phyloP scores from a whole-genome alignment of 1,284 basidiomycete genomes.

The Ceratobasidium sp. region DNA sequence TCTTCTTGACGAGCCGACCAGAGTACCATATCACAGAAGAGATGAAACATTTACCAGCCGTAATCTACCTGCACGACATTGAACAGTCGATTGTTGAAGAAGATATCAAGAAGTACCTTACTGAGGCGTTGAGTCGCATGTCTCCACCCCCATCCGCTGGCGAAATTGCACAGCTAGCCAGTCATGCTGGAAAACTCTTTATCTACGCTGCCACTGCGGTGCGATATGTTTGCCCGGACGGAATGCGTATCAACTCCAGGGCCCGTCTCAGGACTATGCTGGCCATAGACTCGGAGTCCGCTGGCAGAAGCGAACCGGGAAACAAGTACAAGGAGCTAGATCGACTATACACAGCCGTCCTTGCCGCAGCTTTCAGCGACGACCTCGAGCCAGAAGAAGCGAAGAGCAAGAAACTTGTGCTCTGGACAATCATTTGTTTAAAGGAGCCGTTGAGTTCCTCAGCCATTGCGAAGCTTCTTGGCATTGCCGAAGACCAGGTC shows the following conservation, averaged over 20 bases:
- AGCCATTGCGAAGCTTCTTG: too few species aligned
- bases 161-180: too few species aligned
- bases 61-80: slow-evolving; percentile 7
- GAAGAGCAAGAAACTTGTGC: background rate
- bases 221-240: too few species aligned
- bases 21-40: background rate
- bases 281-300: too few species aligned
- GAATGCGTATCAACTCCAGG: too few species aligned
- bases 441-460: too few species aligned
- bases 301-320: too few species aligned
- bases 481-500: too few species aligned
- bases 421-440: background rate
- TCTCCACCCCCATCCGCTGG: too few species aligned
- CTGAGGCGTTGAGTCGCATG: background rate
- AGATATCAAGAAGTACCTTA: slow-evolving; percentile 8
- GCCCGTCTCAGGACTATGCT: too few species aligned
- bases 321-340: slow-evolving; percentile 3
- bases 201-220: too few species aligned
- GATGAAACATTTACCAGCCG: background rate
- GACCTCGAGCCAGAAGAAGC: background rate
- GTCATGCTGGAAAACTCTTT: too few species aligned
- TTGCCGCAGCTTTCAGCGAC: background rate
- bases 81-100: background rate
- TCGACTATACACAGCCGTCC: background rate
- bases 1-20: slow-evolving; percentile 9